Conservation (phyloP, 192 early-diverging fungal species). For the Ramicandelaber brevisporus region DNA sequence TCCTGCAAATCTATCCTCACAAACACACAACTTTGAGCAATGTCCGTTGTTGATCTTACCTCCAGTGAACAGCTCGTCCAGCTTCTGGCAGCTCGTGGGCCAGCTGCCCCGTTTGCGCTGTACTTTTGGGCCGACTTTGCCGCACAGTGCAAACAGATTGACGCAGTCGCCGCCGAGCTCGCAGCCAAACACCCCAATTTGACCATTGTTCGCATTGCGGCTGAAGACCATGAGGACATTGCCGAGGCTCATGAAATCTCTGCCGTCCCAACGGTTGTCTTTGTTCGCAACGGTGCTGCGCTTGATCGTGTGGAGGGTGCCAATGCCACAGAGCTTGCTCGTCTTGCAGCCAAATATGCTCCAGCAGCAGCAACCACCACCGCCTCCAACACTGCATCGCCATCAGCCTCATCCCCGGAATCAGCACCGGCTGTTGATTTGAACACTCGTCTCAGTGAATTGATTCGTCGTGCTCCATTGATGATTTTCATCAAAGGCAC, state of each 20-base stretch:
- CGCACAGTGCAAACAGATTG: constrained; percentile 74
- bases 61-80: no score
- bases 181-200: constrained; percentile 46
- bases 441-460: constrained; percentile 39
- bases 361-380: constrained; percentile 10
- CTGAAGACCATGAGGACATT: constrained; percentile 70
- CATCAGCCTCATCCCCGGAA: constrained; percentile 7
- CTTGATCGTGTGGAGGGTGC: constrained; percentile 69
- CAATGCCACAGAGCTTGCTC: constrained; percentile 56
- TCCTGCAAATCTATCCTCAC: no score
- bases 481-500: constrained; percentile 98
- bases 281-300: constrained; percentile 40
- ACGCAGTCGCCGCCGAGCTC: constrained; percentile 69
- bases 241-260: constrained; percentile 74
- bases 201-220: constrained; percentile 67
- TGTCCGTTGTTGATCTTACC: no score
- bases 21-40: no score
- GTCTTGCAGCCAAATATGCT: constrained; percentile 35
- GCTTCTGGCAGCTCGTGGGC: no score
- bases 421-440: constrained; percentile 39
- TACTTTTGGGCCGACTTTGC: constrained; percentile 91
- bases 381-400: constrained; percentile 7
- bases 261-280: constrained; percentile 73
- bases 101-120: constrained; percentile 27
- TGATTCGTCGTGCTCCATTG: constrained; percentile 37